Evolutionary conservation across 2,329 filamentous ascomycete genomes (phyloP), one percentile per base, ranked within the genome.

Genomic region (Pseudogymnoascus verrucosus): DNA sequence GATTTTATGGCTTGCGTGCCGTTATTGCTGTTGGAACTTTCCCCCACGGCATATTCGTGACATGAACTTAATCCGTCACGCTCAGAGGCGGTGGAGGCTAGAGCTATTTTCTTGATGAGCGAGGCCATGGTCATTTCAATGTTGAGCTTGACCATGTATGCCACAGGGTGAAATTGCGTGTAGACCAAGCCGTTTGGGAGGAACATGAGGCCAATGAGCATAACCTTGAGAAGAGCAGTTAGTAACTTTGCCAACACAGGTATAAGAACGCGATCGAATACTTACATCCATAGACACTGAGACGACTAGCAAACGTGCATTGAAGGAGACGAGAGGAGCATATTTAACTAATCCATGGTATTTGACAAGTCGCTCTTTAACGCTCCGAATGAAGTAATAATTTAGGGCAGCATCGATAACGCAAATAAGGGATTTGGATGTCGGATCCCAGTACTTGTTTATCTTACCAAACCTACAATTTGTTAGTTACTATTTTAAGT

Each of bases 341-440:
- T 78, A 78, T 65, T 78, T 78, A 2, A 69, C 73, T 2, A 78
- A 69, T 4, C 76, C 76, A 42, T 66, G 63, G 59, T 75, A 71
- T 11, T 72, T 62, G 7, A 78, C 70, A 5, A 78, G 72, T 2
- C 74, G 66, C 8, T 69, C 67, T 63, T 74, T 74, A 44, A 78
- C 76, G 4, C 71, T 74, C n/a, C 67, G 68, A 1, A 83, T 70
- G 68, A 84, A 84, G 67, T 80, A 82, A 70, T 75, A 78, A 64
- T 83, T 84, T 11, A 84, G 74, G 0, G 69, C 72, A 1, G 76
- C 78, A 64, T 84, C 81, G 12, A 83, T 75, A 3, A 82, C 62
- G 6, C 82, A 70, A 65, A 82, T 81, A 5, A 83, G 69, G 1
- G 79, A 74, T 64, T 84, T 84, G 4, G 79, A 79, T 12, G 76